These are phyloP conservation scores for Daucus carota DNA, from an alignment of 129 eudicot species.

Conservation along the genomic window DH1_v3.0 NC_030389.2:4571501-4572000, in stretches of 20 bases:
- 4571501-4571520: neutral
- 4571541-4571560: neutral
- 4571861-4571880: neutral
- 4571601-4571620: slow-evolving; percentile 55
- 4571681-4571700: slow-evolving; percentile 7
- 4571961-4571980: neutral
- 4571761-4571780: neutral
- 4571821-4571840: neutral
- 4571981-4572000: neutral
- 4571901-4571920: neutral
- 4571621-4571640: slow-evolving; percentile 96
- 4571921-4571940: neutral
- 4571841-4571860: neutral
- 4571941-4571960: neutral
- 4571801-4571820: neutral
- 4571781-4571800: neutral
- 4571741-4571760: neutral
- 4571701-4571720: neutral
- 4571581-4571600: neutral
- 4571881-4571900: neutral
- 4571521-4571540: neutral
- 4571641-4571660: slow-evolving; percentile 96
- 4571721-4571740: neutral
- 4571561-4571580: neutral
- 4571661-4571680: slow-evolving; percentile 65